These are phyloP conservation scores for Mimosa bimucronata DNA, from an alignment of 306 rosid species.

Conservation along the genomic window DNA sequence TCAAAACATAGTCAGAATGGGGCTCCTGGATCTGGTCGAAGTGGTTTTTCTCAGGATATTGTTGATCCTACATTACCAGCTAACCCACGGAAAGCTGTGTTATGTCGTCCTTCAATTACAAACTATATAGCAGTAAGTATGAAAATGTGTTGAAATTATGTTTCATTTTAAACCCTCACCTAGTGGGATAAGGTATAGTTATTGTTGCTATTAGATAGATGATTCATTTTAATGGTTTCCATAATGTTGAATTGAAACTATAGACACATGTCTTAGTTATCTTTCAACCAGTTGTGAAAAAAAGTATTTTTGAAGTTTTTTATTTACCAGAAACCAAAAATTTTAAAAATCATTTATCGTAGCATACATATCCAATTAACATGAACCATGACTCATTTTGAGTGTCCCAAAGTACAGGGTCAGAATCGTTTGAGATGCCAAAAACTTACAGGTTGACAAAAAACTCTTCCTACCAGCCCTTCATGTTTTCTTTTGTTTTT, in stretches of 20 bases:
- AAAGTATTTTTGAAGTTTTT: no score
- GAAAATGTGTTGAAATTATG: constrained; percentile 20
- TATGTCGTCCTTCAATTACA: constrained; percentile 80
- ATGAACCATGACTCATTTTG: neutral
- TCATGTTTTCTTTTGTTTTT: no score
- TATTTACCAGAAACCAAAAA: neutral
- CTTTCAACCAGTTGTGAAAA: neutral
- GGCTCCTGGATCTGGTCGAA: constrained; percentile 60
- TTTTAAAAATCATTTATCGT: neutral
- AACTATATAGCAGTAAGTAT: constrained; percentile 92
- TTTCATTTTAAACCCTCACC: neutral
- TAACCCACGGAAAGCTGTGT: constrained; percentile 87
- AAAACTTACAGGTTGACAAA: no score
- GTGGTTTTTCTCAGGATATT: constrained; percentile 76
- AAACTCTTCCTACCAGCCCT: no score
- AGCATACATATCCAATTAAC: neutral
- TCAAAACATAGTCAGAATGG: constrained; percentile 74
- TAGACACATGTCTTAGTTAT: neutral
- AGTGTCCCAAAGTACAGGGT: neutral
- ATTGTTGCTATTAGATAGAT: no score
- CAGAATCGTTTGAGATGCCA: neutral
- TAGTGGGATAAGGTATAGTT: neutral
- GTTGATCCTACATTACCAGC: constrained; percentile 89
- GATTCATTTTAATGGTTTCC: constrained; percentile 26
- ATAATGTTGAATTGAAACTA: neutral